Percentiles rank a stretch among this genome's conserved stretches.
These are phyloP conservation scores for Linum lewisii DNA, from an alignment of 345 rosid genomes.

Conservation along the genomic window DNA sequence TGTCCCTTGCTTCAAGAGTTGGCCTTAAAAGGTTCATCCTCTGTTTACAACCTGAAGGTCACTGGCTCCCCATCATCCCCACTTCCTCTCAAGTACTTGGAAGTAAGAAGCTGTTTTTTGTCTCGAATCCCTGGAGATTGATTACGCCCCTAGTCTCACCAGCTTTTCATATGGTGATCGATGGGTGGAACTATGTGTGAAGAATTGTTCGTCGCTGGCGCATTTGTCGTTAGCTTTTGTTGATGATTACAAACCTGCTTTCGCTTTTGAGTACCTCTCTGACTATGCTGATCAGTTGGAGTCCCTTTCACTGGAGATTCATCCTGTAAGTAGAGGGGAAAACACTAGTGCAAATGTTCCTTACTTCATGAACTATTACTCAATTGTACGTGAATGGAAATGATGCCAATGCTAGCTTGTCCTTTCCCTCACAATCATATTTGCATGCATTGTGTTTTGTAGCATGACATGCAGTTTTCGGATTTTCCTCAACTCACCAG, in stretches of 20 bases:
- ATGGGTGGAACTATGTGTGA: not conserved
- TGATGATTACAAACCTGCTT: too few species aligned
- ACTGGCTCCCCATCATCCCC: not conserved
- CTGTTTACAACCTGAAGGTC: not conserved
- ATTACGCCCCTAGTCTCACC: not conserved
- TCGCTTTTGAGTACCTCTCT: not conserved
- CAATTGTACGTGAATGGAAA: too few species aligned
- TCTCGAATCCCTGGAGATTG: not conserved
- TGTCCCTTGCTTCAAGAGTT: constrained; percentile 3
- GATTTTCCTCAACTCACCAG: not conserved
- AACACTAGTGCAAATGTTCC: not conserved
- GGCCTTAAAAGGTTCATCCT: not conserved
- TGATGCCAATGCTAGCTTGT: too few species aligned
- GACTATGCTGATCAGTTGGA: not conserved
- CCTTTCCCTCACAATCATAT: too few species aligned
- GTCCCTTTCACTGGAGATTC: not conserved
- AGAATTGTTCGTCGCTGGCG: constrained; percentile 1
- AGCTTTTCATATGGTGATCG: not conserved
- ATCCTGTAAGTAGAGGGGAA: too few species aligned
- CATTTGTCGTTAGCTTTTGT: not conserved
- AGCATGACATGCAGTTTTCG: not conserved
- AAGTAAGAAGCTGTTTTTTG: not conserved
- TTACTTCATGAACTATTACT: too few species aligned
- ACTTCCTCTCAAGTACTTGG: constrained; percentile 1
- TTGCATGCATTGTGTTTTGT: too few species aligned